A percentile compares a stretch with the other conserved stretches of the same genome.
These are phyloP conservation scores for Talaromyces proteolyticus DNA, from an alignment of 495 filamentous ascomycete species.

Conservation along the genomic window DNA sequence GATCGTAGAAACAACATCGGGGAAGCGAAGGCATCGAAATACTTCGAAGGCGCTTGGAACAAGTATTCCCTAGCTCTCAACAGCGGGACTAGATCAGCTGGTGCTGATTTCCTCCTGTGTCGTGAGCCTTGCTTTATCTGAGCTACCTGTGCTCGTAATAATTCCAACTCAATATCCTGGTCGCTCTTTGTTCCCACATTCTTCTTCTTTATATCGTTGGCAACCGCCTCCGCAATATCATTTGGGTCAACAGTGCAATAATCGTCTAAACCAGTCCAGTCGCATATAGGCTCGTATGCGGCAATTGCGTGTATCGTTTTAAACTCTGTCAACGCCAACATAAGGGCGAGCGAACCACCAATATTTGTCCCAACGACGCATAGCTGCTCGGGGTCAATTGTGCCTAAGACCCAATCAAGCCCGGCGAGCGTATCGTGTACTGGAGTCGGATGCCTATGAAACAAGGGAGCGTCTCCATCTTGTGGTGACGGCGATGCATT, in stretches of 20 bases:
- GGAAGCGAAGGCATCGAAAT: slow-evolving; percentile 55
- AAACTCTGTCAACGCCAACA: slow-evolving; percentile 56
- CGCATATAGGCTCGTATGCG: slow-evolving; percentile 29
- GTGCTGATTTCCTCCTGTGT: slow-evolving; percentile 11
- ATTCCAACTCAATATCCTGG: not conserved
- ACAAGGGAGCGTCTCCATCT: not conserved
- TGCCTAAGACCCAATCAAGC: slow-evolving; percentile 31
- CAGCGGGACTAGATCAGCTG: slow-evolving; percentile 26
- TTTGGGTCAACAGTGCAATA: slow-evolving; percentile 18
- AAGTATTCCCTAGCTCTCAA: slow-evolving; percentile 30
- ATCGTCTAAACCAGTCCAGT: slow-evolving; percentile 35
- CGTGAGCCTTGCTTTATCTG: slow-evolving; percentile 7
- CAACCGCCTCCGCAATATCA: not conserved
- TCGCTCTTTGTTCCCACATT: not conserved
- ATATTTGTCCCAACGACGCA: slow-evolving; percentile 47
- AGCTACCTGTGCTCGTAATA: not conserved
- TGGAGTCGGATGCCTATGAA: slow-evolving; percentile 32
- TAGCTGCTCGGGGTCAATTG: slow-evolving; percentile 25
- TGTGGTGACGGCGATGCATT: slow-evolving; percentile 8
- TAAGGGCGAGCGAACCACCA: slow-evolving; percentile 50
- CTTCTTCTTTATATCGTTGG: not conserved
- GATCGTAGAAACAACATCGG: slow-evolving; percentile 54
- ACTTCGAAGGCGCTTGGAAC: slow-evolving; percentile 42
- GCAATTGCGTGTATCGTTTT: slow-evolving; percentile 28
- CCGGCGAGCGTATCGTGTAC: slow-evolving; percentile 34